Percentiles rank a stretch among this genome's conserved stretches.
Evolutionary conservation across 306 rosid species (phyloP).

Genomic region (Medicago lupulina): DNA sequence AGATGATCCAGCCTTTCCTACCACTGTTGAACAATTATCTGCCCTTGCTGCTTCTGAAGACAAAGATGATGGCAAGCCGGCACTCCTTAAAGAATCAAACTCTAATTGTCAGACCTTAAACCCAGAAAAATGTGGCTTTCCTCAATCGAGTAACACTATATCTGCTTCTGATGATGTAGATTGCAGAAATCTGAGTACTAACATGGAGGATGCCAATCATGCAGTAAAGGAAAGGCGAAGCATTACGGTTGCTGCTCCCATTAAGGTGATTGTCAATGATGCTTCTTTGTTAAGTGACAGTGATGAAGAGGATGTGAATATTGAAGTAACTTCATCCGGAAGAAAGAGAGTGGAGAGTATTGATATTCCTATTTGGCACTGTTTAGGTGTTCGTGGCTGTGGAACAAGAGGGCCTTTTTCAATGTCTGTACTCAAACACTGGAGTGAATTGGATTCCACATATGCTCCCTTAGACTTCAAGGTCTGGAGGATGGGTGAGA

Average conservation of each 20-base stretch:
- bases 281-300: slow-evolving; percentile 44
- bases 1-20: slow-evolving; percentile 15
- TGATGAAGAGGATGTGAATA: slow-evolving; percentile 36
- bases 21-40: slow-evolving; percentile 33
- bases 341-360: slow-evolving; percentile 42
- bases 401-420: slow-evolving; percentile 59
- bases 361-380: slow-evolving; percentile 49
- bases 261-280: slow-evolving; percentile 30
- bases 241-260: slow-evolving; percentile 4
- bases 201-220: slow-evolving; percentile 20
- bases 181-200: too few relatives aligned
- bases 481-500: slow-evolving; percentile 74
- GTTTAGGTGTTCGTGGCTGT: slow-evolving; percentile 57
- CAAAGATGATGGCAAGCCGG: neutral
- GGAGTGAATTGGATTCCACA: slow-evolving; percentile 47
- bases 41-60: slow-evolving; percentile 27
- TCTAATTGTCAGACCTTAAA: neutral
- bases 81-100: slow-evolving; percentile 21
- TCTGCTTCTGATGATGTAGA: too few relatives aligned
- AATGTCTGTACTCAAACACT: slow-evolving; percentile 55
- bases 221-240: slow-evolving; percentile 35
- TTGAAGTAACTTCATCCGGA: neutral
- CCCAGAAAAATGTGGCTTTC: neutral
- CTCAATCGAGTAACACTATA: neutral
- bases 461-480: slow-evolving; percentile 45